A percentile compares a stretch with the other conserved stretches of the same genome.
Conservation (phyloP, 176 grass and related monocot species). For the Lolium perenne region DNA sequence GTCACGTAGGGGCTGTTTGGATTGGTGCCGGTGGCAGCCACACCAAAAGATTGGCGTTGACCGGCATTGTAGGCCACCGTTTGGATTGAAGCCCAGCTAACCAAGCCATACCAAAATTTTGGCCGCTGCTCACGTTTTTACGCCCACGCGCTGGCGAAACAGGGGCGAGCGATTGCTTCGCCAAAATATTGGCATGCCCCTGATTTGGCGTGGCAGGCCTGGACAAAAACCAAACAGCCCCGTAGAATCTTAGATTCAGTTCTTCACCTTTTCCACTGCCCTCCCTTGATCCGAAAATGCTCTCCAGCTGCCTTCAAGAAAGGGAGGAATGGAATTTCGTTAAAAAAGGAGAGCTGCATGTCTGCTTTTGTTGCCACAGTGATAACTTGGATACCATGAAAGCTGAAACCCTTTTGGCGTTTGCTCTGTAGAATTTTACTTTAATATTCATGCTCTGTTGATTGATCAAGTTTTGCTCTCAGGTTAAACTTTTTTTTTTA, state of each 20-base stretch:
- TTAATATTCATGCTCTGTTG: slow-evolving; percentile 2
- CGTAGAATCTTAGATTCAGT: slow-evolving; percentile 47
- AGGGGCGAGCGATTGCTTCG: no score
- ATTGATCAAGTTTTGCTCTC: slow-evolving; percentile 22
- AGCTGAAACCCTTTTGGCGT: slow-evolving; percentile 34
- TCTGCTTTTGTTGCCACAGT: slow-evolving; percentile 38
- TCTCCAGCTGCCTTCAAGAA: slow-evolving; percentile 34
- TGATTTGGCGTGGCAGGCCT: no score
- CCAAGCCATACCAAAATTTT: no score
- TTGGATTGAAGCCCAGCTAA: no score
- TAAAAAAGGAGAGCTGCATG: slow-evolving; percentile 32
- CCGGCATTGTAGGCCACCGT: no score
- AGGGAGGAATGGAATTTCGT: slow-evolving; percentile 37
- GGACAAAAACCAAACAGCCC: no score
- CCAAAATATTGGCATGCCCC: no score
- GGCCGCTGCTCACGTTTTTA: no score
- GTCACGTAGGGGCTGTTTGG: no score
- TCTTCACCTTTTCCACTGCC: slow-evolving; percentile 13
- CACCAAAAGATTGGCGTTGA: no score
- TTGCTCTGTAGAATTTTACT: slow-evolving; percentile 15
- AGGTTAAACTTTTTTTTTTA: neutral
- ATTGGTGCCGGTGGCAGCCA: no score
- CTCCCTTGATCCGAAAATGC: slow-evolving; percentile 53
- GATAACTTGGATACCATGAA: neutral
- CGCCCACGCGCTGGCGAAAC: no score